A percentile compares a stretch with the other conserved stretches of the same genome.
These are phyloP conservation scores for Erythrobasidium yunnanense DNA, from an alignment of 768 basidiomycete genomes.

Conservation along the genomic window DNA sequence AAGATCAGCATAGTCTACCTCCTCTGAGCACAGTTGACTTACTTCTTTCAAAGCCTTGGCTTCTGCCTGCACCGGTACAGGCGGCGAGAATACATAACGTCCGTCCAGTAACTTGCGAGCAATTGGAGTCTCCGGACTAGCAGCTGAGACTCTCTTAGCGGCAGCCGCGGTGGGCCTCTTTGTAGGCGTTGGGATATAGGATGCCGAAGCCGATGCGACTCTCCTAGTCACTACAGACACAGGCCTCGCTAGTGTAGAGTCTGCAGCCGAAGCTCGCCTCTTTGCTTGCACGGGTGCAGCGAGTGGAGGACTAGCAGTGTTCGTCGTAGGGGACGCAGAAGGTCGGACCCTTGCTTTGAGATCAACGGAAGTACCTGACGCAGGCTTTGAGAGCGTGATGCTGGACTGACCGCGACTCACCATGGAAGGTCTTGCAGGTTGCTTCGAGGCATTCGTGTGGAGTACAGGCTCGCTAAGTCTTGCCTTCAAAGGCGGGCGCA, in stretches of 20 bases:
- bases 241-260: not conserved
- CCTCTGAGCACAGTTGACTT: too few species aligned
- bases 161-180: not conserved
- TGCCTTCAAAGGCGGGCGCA: too few species aligned
- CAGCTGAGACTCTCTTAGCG: not conserved
- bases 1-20: too few species aligned
- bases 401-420: too few species aligned
- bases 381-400: not conserved
- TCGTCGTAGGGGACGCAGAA: not conserved
- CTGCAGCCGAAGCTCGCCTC: not conserved
- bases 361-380: not conserved
- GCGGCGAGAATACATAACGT: too few species aligned
- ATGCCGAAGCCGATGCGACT: not conserved
- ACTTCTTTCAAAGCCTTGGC: too few species aligned
- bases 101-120: too few species aligned
- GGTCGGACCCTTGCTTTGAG: not conserved
- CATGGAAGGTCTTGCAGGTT: too few species aligned
- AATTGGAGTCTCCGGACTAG: conserved; percentile 4
- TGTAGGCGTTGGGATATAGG: conserved; percentile 9
- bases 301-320: not conserved
- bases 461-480: too few species aligned
- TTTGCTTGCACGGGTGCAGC: not conserved
- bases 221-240: not conserved
- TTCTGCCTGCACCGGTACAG: too few species aligned
- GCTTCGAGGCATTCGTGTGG: too few species aligned